Evolutionary conservation across 2,329 filamentous ascomycete species (phyloP).

Genomic region (Penicillium sp.): DNA sequence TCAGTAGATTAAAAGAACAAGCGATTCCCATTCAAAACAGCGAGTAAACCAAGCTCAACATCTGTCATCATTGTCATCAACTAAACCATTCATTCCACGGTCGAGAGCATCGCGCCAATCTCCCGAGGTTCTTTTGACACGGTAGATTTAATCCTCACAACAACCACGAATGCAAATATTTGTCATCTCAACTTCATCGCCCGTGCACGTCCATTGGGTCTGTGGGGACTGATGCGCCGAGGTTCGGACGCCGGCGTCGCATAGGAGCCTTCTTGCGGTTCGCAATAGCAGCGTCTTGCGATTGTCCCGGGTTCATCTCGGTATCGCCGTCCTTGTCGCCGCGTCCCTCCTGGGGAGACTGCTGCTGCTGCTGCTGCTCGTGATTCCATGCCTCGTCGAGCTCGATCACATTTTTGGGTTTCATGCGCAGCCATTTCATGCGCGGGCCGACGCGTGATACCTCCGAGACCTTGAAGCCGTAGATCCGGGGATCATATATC

Average conservation of each 20-base stretch:
- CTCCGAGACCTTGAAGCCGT: conserved; percentile 93
- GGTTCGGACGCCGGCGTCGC: conserved; percentile 38
- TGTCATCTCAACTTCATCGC: neutral
- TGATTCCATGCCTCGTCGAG: conserved; percentile 67
- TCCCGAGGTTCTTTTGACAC: neutral
- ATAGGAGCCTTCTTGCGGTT: conserved; percentile 46
- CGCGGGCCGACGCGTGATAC: conserved; percentile 83
- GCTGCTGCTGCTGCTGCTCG: conserved; percentile 27
- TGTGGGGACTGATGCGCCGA: conserved; percentile 15
- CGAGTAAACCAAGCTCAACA: conserved; percentile 5
- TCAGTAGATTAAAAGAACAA: conserved; percentile 11
- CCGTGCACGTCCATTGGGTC: conserved; percentile 39
- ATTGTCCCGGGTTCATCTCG: conserved; percentile 36
- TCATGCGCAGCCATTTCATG: conserved; percentile 93
- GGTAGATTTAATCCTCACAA: neutral
- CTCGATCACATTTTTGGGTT: conserved; percentile 75
- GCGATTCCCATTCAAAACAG: conserved; percentile 8
- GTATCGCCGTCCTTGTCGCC: conserved; percentile 39
- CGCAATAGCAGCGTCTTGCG: conserved; percentile 41
- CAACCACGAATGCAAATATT: neutral
- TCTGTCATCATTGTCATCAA: conserved; percentile 11
- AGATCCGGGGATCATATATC: conserved; percentile 94
- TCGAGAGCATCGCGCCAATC: neutral
- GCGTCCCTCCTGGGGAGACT: conserved; percentile 13
- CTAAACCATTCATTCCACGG: conserved; percentile 14